phyloP scores from a whole-genome alignment of 73 alveolate genomes.

The Paramecium sexaurelia region DNA sequence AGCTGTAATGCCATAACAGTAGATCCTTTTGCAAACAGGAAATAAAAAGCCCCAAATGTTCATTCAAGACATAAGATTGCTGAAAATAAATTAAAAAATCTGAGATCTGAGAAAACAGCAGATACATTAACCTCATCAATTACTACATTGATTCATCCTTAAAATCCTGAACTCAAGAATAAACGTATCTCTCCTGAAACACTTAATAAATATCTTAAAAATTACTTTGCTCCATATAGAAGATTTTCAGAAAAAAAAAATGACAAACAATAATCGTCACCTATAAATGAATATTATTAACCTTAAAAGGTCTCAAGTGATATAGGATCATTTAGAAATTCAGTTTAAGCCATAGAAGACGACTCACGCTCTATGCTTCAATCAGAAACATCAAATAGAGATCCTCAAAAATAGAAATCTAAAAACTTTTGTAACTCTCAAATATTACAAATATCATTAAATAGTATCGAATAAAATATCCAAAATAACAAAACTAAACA shows the following conservation, averaged over 20 bases:
- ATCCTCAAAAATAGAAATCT: not conserved
- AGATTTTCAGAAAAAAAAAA: not conserved
- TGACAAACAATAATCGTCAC: not conserved
- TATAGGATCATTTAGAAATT: not conserved
- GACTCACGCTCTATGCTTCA: not conserved
- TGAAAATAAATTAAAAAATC: not conserved
- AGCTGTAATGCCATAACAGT: not conserved
- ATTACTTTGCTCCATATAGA: not conserved
- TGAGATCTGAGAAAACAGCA: not conserved
- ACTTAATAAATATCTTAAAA: not conserved
- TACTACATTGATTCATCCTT: conserved; percentile 9
- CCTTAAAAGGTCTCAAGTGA: not conserved
- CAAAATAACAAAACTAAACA: no score
- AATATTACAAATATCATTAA: not conserved
- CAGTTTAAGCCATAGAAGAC: not conserved
- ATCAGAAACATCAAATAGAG: not conserved
- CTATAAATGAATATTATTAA: not conserved
- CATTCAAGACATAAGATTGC: not conserved
- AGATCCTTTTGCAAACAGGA: not conserved
- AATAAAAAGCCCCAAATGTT: not conserved
- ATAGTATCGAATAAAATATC: not conserved
- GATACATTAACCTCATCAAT: conserved; percentile 39
- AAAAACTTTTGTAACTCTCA: not conserved
- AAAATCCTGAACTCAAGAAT: not conserved
- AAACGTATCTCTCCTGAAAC: not conserved